Percentiles rank a stretch among this genome's conserved stretches.
Conservation (phyloP, 129 eudicot genomes). For the Flaveria ramosissima region DNA sequence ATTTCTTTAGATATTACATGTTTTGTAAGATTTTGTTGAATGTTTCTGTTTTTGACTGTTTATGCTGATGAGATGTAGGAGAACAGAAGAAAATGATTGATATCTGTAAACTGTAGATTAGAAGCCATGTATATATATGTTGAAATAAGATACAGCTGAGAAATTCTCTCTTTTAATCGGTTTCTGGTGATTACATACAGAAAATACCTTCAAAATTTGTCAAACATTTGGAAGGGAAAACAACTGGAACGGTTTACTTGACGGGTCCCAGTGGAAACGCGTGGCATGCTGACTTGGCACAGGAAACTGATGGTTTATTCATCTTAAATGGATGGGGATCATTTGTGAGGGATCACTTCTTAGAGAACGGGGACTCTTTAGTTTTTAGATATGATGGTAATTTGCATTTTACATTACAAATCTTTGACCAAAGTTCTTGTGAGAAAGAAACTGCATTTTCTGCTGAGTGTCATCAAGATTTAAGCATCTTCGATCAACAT, state of each 20-base stretch:
- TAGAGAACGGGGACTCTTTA: conserved; percentile 67
- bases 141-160: background rate
- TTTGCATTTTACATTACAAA: conserved; percentile 65
- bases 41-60: background rate
- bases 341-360: conserved; percentile 74
- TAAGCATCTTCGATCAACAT: conserved; percentile 40
- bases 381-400: conserved; percentile 80
- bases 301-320: conserved; percentile 47
- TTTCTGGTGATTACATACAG: conserved; percentile 41
- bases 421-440: conserved; percentile 78
- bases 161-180: conserved; percentile 10
- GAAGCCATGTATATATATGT: conserved; percentile 5
- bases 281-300: conserved; percentile 68
- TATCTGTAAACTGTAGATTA: background rate
- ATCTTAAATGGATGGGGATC: conserved; percentile 71
- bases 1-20: background rate
- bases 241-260: conserved; percentile 55
- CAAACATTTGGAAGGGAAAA: conserved; percentile 62
- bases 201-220: conserved; percentile 67
- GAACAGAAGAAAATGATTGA: background rate
- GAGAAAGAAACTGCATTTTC: conserved; percentile 76
- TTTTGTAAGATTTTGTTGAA: background rate
- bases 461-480: conserved; percentile 68
- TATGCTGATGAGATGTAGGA: background rate
- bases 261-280: conserved; percentile 80